These are phyloP conservation scores for Trypanosoma scelopori DNA, from an alignment of 208 protist species.

Conservation along the genomic window DNA sequence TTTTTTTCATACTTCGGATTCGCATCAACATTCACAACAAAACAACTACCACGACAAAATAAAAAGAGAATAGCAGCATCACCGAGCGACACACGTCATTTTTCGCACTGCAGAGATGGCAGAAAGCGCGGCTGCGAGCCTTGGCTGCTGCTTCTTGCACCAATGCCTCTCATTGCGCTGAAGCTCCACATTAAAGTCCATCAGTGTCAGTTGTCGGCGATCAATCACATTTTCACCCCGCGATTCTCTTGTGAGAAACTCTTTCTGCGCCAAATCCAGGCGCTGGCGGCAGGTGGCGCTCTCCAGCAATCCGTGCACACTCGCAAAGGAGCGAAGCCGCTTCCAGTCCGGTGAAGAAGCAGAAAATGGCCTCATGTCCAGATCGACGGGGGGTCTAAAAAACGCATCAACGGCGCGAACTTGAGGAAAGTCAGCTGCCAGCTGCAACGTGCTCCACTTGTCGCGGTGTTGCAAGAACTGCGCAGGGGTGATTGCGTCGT, in stretches of 20 bases:
- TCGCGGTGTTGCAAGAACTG: slow-evolving; percentile 38
- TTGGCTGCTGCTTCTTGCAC: slow-evolving; percentile 62
- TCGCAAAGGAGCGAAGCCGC: slow-evolving; percentile 58
- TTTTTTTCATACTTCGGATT: too few species aligned
- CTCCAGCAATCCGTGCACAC: slow-evolving; percentile 49
- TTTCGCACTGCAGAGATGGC: slow-evolving; percentile 39
- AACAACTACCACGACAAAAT: too few species aligned
- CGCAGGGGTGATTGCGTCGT: slow-evolving; percentile 44
- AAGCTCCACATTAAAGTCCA: slow-evolving; percentile 44
- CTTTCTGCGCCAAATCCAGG: slow-evolving; percentile 57
- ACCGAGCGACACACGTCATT: too few species aligned
- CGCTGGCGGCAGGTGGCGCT: slow-evolving; percentile 48
- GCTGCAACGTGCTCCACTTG: slow-evolving; percentile 47
- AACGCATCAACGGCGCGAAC: slow-evolving; percentile 48
- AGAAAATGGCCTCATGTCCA: slow-evolving; percentile 41
- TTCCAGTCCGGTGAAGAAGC: slow-evolving; percentile 53
- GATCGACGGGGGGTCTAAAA: slow-evolving; percentile 57
- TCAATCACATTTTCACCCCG: slow-evolving; percentile 2
- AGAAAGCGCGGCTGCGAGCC: slow-evolving; percentile 40
- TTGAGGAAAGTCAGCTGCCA: slow-evolving; percentile 47
- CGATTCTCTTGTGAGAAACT: slow-evolving; percentile 28
- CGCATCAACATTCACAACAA: too few species aligned
- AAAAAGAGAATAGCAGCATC: too few species aligned
- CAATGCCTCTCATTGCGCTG: slow-evolving; percentile 31
- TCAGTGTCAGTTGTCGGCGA: slow-evolving; percentile 39